phyloP scores from a whole-genome alignment of 306 rosid genomes.

The Comarum palustre region DNA sequence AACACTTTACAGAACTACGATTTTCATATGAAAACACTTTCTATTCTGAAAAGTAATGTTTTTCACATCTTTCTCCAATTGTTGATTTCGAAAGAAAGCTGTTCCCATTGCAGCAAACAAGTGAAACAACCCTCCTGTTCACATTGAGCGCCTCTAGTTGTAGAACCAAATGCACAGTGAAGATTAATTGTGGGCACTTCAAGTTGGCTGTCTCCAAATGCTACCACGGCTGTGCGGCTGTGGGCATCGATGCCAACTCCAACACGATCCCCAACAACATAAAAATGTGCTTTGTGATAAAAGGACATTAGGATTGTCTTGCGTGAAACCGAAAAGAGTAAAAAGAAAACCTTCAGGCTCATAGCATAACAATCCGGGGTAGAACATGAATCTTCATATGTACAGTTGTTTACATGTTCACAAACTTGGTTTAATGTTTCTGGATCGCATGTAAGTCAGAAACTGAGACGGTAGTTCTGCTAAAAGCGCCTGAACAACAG shows the following conservation, averaged over 20 bases:
- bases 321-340: conserved; percentile 4
- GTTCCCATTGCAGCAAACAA: background rate
- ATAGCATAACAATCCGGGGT: conserved; percentile 34
- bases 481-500: conserved; percentile 92
- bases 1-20: background rate
- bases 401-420: conserved; percentile 48
- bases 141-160: background rate
- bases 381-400: conserved; percentile 31
- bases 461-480: conserved; percentile 92
- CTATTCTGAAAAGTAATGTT: conserved; percentile 9
- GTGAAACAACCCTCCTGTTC: background rate
- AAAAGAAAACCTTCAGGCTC: conserved; percentile 10
- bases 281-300: conserved; percentile 4
- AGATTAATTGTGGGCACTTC: background rate
- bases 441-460: conserved; percentile 78
- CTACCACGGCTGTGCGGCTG: conserved; percentile 10
- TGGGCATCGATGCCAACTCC: conserved; percentile 7
- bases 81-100: background rate
- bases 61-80: conserved; percentile 15
- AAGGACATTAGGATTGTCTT: background rate
- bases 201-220: conserved; percentile 5
- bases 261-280: conserved; percentile 1
- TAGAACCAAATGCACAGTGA: background rate
- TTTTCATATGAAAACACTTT: background rate
- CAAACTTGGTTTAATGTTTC: conserved; percentile 68